These are phyloP conservation scores for Berberis vulgaris DNA, from an alignment of 164 flowering plant genomes.

Conservation along the genomic window DNA sequence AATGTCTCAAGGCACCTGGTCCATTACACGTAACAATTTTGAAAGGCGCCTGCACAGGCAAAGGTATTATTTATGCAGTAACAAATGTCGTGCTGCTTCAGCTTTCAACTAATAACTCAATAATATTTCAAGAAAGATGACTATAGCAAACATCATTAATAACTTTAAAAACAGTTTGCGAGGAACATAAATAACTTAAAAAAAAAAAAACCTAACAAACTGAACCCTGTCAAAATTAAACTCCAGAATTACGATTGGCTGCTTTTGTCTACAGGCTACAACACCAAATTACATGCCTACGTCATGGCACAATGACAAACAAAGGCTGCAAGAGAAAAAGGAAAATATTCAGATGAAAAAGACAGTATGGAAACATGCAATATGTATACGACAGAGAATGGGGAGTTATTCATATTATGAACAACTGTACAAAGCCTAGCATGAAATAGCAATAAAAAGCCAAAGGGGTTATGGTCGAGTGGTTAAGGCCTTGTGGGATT, in stretches of 20 bases:
- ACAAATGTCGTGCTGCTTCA: too few relatives aligned
- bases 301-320: slow-evolving; percentile 8
- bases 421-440: background rate
- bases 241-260: background rate
- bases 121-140: too few relatives aligned
- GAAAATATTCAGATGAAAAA: background rate
- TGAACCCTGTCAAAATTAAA: background rate
- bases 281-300: background rate
- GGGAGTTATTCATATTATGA: too few relatives aligned
- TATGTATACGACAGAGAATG: background rate
- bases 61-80: too few relatives aligned
- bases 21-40: too few relatives aligned
- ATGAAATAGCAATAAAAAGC: too few relatives aligned
- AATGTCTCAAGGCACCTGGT: too few relatives aligned
- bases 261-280: background rate
- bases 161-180: background rate
- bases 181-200: background rate
- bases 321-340: slow-evolving; percentile 40
- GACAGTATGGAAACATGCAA: background rate
- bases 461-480: too few relatives aligned
- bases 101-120: too few relatives aligned
- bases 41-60: too few relatives aligned
- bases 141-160: too few relatives aligned
- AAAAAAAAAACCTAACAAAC: background rate
- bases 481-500: too few relatives aligned